Evolutionary conservation across 805 yeast genomes (phyloP), one percentile per base, ranked within the genome.

Genomic region (Danielia reshetovae): DNA sequence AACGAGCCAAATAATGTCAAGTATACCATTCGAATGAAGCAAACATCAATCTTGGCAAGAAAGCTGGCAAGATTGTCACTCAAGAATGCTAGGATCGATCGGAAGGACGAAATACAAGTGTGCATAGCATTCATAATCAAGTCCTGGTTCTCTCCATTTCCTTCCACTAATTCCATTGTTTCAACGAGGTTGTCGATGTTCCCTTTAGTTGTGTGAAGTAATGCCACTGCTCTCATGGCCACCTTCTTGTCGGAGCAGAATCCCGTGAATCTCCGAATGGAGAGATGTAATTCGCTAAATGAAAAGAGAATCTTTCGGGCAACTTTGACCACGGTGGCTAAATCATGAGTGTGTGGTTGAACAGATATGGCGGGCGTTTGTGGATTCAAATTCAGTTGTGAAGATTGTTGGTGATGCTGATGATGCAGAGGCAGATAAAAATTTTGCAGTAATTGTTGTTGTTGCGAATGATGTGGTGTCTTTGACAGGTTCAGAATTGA

Each of bases 271-370:
- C 78, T 65, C 43, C 79, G 62, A 7, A 81, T 62, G 4, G 76
- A 74, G 23, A 77, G 71, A 42, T 79, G 85, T 25, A 81, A 67
- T 50, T 81, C 86, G 28, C 81, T 75, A 36, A 79, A 72, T 2
- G 84, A 66, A 50, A 78, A 79, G 8, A 79, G 52, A 9, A 82
- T 54, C 45, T 81, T 82, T 37, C 85, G 62, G n/a, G 81, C 72
- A 1, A 68, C 74, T 41, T 65, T 74, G 12, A 69, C 56, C 2
- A 62, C 46, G 2, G 57, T 41, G 4, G 47, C 26, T 2, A 52
- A 18, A 15, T 49, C 49, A 30, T 39, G 40, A 31, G 35, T 23
- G n/a, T n/a, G n/a, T n/a, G n/a, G n/a, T n/a, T n/a, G n/a, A n/a
- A n/a, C n/a, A n/a, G n/a, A n/a, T n/a, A n/a, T n/a, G 32, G 15